Conservation (phyloP, 768 basidiomycete genomes). For the Ramaria sp. region DNA sequence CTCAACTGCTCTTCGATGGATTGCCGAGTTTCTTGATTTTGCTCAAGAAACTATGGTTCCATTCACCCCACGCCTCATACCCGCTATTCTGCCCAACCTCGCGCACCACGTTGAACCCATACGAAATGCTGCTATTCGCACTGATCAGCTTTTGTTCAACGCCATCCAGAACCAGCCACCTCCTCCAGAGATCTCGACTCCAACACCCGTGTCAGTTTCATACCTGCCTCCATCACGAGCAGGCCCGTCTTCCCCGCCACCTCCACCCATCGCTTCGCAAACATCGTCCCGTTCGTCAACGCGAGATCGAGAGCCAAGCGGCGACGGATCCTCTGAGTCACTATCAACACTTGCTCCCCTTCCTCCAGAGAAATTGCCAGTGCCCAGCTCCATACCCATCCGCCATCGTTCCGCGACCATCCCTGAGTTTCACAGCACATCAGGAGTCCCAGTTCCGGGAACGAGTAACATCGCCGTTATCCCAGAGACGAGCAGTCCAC, state of each 20-base stretch:
- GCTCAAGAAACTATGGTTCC: slow-evolving; percentile 88
- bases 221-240: slow-evolving; percentile 2
- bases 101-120: slow-evolving; percentile 88
- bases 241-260: slow-evolving; percentile 8
- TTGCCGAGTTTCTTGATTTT: slow-evolving; percentile 81
- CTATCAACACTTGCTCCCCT: slow-evolving; percentile 15
- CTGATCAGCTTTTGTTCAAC: slow-evolving; percentile 74
- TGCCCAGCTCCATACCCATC: slow-evolving; percentile 13
- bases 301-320: neutral
- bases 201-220: neutral
- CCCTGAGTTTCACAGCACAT: neutral
- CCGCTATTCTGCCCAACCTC: slow-evolving; percentile 88
- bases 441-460: neutral
- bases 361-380: slow-evolving; percentile 20
- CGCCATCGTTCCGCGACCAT: slow-evolving; percentile 6
- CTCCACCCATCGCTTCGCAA: slow-evolving; percentile 8
- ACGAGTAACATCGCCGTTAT: neutral
- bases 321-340: neutral
- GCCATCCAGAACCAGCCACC: slow-evolving; percentile 82
- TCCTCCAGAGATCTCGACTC: slow-evolving; percentile 36
- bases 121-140: slow-evolving; percentile 73
- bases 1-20: slow-evolving; percentile 87
- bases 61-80: slow-evolving; percentile 87
- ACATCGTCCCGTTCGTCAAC: slow-evolving; percentile 7
- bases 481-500: slow-evolving; percentile 14